A percentile compares a stretch with the other conserved stretches of the same genome.
phyloP scores from a whole-genome alignment of 345 rosid genomes.

The Orychophragmus violaceus region DNA sequence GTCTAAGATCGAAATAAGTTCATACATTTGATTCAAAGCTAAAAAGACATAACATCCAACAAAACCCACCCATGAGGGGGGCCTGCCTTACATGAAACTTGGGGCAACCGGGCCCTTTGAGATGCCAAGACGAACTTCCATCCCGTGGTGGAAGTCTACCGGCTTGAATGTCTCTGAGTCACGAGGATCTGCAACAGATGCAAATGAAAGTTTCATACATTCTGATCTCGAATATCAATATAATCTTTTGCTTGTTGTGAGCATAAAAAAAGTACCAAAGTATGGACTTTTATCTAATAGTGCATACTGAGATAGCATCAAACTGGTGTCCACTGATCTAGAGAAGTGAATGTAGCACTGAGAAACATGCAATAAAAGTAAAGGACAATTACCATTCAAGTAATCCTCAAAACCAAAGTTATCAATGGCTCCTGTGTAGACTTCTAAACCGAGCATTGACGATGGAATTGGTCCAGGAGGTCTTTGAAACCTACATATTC shows the following conservation, averaged over 20 bases:
- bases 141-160: constrained; percentile 61
- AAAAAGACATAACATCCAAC: not conserved
- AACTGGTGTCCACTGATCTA: not conserved
- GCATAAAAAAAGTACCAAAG: not conserved
- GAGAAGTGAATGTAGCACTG: not conserved
- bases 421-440: constrained; percentile 63
- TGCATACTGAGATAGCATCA: not conserved
- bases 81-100: constrained; percentile 40
- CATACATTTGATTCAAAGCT: not conserved
- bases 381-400: constrained; percentile 54
- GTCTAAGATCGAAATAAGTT: constrained; percentile 8
- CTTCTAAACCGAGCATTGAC: constrained; percentile 86
- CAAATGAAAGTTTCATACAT: not conserved
- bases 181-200: constrained; percentile 49
- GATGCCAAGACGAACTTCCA: constrained; percentile 67
- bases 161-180: constrained; percentile 63
- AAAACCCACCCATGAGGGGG: not conserved
- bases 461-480: constrained; percentile 78
- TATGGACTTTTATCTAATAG: not conserved
- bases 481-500: constrained; percentile 66
- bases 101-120: constrained; percentile 65
- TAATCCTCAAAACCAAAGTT: constrained; percentile 85
- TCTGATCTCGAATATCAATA: not conserved
- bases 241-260: not conserved
- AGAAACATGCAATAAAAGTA: not conserved